Conservation (phyloP, 129 eudicot genomes). For the Mikania micrantha region DNA sequence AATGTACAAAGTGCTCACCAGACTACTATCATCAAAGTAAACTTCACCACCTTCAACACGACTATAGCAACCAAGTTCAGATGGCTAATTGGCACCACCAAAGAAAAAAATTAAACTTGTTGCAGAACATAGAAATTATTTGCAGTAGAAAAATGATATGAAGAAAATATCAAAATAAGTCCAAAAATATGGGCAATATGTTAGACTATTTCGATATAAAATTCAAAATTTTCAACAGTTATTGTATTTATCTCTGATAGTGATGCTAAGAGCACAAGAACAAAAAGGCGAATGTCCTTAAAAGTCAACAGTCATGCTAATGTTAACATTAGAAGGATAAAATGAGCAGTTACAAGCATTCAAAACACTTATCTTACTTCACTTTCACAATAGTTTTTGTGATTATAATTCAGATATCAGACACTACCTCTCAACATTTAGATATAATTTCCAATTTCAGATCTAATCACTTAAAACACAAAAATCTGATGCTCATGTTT, state of each 20-base stretch:
- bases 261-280: not conserved
- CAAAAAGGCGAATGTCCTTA: too few species aligned
- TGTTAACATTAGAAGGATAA: not conserved
- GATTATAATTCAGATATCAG: not conserved
- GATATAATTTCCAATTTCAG: not conserved
- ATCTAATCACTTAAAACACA: not conserved
- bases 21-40: conserved; percentile 86
- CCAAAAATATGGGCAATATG: not conserved
- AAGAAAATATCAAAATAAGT: not conserved
- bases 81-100: conserved; percentile 51
- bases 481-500: not conserved
- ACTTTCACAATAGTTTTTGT: not conserved
- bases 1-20: conserved; percentile 53
- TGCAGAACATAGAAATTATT: conserved; percentile 1
- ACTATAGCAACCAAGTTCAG: conserved; percentile 96
- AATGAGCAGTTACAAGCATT: not conserved
- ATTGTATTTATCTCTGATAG: not conserved
- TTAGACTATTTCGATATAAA: not conserved
- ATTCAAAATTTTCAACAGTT: not conserved
- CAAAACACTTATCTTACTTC: not conserved
- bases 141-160: not conserved
- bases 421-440: not conserved
- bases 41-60: conserved; percentile 97
- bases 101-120: conserved; percentile 10
- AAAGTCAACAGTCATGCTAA: too few species aligned